phyloP scores from a whole-genome alignment of 331 rosid species.

The Malus hybrid region DNA sequence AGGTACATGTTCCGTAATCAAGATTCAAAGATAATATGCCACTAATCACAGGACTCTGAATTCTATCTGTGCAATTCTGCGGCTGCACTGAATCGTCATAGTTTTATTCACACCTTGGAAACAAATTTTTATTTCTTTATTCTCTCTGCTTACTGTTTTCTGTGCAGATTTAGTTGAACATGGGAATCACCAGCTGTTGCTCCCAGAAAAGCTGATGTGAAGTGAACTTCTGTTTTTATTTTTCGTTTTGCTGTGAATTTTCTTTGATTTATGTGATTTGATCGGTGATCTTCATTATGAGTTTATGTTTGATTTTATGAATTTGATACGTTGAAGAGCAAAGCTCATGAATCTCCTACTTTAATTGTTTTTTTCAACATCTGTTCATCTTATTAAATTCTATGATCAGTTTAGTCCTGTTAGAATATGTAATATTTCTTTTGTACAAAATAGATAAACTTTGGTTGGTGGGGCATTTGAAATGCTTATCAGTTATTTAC shows the following conservation, averaged over 20 bases:
- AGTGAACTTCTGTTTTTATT: constrained; percentile 16
- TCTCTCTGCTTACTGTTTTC: background rate
- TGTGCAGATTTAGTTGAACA: constrained; percentile 35
- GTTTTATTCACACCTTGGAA: too few relatives aligned
- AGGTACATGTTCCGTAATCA: too few relatives aligned
- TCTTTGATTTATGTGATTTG: background rate
- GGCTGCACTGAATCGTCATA: too few relatives aligned
- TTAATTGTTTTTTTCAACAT: too few relatives aligned
- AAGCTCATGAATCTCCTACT: background rate
- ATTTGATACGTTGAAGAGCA: constrained; percentile 54
- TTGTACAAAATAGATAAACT: background rate
- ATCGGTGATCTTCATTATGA: constrained; percentile 9
- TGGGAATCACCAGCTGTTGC: constrained; percentile 63
- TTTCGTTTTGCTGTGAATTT: background rate
- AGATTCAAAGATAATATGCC: too few relatives aligned
- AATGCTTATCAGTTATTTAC: constrained; percentile 10
- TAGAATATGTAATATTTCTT: background rate
- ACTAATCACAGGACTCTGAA: too few relatives aligned
- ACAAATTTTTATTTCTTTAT: too few relatives aligned
- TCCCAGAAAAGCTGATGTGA: constrained; percentile 32
- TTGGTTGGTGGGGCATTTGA: too few relatives aligned
- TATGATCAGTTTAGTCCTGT: background rate
- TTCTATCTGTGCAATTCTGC: too few relatives aligned
- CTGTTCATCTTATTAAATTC: background rate
- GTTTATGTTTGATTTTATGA: background rate